phyloP scores from a whole-genome alignment of 2,329 filamentous ascomycete genomes.

The Trichoderma gracile region DNA sequence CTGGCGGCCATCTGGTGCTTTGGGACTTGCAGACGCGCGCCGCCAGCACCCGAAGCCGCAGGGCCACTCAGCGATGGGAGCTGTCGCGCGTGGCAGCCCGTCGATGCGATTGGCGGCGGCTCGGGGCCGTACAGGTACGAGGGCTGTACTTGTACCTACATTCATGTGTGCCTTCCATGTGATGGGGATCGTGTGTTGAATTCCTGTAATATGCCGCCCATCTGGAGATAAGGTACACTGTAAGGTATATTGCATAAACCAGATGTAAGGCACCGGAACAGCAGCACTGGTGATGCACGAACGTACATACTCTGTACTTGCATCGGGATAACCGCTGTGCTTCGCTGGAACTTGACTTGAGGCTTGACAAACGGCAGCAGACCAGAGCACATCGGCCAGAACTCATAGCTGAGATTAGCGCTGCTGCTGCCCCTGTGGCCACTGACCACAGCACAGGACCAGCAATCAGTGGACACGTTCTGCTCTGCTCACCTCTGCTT shows the following conservation, averaged over 20 bases:
- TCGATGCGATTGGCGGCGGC: constrained; percentile 7
- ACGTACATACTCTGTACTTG: background rate
- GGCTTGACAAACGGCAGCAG: too few species aligned
- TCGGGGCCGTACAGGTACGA: too few species aligned
- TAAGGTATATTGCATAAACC: too few species aligned
- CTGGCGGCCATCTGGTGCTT: background rate
- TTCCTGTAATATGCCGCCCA: background rate
- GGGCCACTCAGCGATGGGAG: constrained; percentile 26
- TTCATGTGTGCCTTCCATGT: background rate
- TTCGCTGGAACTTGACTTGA: constrained; percentile 9
- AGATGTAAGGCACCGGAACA: too few species aligned
- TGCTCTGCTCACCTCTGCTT: too few species aligned
- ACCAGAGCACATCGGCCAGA: background rate
- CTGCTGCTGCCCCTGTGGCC: constrained; percentile 20
- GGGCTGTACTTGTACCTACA: background rate
- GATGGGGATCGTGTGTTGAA: background rate
- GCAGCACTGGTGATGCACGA: background rate
- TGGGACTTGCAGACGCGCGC: constrained; percentile 6
- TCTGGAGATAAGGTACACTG: too few species aligned
- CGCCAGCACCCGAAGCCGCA: constrained; percentile 15
- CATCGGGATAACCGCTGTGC: background rate
- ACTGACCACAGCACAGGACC: constrained; percentile 12
- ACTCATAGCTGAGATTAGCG: constrained; percentile 25
- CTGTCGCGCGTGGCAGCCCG: constrained; percentile 26
- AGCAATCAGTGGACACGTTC: too few species aligned